Conservation (phyloP, 768 basidiomycete genomes). For the Thelephora aurantiotincta region DNA sequence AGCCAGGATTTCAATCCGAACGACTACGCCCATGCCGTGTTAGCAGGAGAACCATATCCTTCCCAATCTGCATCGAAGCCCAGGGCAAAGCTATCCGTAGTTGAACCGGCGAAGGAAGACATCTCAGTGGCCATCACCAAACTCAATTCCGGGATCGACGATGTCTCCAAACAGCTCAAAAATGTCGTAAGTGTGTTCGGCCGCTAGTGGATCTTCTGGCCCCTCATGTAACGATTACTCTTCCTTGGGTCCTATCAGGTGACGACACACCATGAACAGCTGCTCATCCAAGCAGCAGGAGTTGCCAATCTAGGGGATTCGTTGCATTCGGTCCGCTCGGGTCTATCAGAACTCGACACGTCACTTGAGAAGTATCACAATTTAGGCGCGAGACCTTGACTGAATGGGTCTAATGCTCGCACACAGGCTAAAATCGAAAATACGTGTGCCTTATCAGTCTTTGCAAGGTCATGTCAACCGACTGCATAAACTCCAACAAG, state of each 20-base stretch:
- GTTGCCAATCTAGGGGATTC: conserved; percentile 60
- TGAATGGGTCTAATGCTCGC: conserved; percentile 3
- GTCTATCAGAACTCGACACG: conserved; percentile 58
- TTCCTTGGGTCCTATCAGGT: conserved; percentile 33
- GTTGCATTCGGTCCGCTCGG: conserved; percentile 48
- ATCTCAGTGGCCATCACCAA: conserved; percentile 83
- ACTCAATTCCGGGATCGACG: conserved; percentile 78
- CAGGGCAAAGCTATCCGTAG: conserved; percentile 18
- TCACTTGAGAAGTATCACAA: conserved; percentile 57
- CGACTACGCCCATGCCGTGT: conserved; percentile 82
- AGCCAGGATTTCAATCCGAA: conserved; percentile 68
- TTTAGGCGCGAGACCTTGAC: background rate
- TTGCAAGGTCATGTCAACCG: conserved; percentile 58
- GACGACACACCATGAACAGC: conserved; percentile 65
- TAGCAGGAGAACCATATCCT: conserved; percentile 73
- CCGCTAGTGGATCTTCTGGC: background rate
- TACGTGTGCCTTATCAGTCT: conserved; percentile 69
- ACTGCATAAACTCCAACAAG: conserved; percentile 68
- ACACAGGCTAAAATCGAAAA: conserved; percentile 67
- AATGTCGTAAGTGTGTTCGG: conserved; percentile 41
- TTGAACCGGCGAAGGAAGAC: conserved; percentile 66
- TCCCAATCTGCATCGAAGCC: conserved; percentile 17
- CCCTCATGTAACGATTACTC: conserved; percentile 5
- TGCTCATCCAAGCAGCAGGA: conserved; percentile 71
- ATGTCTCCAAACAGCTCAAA: conserved; percentile 84